Percentiles rank a stretch among this genome's conserved stretches.
Evolutionary conservation across 2,329 filamentous ascomycete species (phyloP).

Genomic region (Claviceps sp.): DNA sequence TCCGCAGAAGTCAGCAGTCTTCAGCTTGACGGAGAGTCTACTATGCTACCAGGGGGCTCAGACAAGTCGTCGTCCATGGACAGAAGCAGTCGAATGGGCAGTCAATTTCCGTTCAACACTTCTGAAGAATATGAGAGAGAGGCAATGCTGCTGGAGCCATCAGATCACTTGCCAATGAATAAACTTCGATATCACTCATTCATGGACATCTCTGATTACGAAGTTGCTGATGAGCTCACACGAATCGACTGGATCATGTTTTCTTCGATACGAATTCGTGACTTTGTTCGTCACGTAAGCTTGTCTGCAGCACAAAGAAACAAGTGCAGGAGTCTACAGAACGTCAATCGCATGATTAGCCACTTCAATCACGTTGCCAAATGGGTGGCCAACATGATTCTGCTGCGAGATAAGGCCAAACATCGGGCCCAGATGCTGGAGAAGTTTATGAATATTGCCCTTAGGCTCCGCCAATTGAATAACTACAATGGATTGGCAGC

Average conservation of each 20-base stretch:
- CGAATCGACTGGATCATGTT: slow-evolving; percentile 98
- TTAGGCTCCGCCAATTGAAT: slow-evolving; percentile 78
- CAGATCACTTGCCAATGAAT: slow-evolving; percentile 54
- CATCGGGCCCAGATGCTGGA: slow-evolving; percentile 84
- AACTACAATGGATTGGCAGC: slow-evolving; percentile 97
- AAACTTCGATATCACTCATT: slow-evolving; percentile 84
- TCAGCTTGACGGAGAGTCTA: slow-evolving; percentile 33
- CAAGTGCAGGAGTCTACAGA: slow-evolving; percentile 62
- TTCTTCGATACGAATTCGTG: slow-evolving; percentile 81
- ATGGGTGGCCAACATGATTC: slow-evolving; percentile 71
- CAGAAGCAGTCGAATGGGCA: slow-evolving; percentile 23
- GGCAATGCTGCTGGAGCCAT: slow-evolving; percentile 58
- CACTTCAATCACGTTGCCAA: slow-evolving; percentile 81
- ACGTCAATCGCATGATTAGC: slow-evolving; percentile 87
- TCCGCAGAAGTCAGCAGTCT: slow-evolving; percentile 32
- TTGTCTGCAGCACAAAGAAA: slow-evolving; percentile 58
- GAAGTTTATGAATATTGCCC: slow-evolving; percentile 86
- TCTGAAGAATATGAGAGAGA: slow-evolving; percentile 73
- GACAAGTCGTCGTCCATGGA: slow-evolving; percentile 27
- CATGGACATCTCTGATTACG: slow-evolving; percentile 74
- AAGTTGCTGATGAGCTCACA: slow-evolving; percentile 82
- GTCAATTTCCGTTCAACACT: slow-evolving; percentile 46
- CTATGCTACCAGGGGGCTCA: slow-evolving; percentile 34
- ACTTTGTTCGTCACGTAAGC: slow-evolving; percentile 84
- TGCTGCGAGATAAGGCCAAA: slow-evolving; percentile 90